A percentile compares a stretch with the other conserved stretches of the same genome.
Evolutionary conservation across 2,329 filamentous ascomycete genomes (phyloP).

Genomic region (Botryotinia calthae): DNA sequence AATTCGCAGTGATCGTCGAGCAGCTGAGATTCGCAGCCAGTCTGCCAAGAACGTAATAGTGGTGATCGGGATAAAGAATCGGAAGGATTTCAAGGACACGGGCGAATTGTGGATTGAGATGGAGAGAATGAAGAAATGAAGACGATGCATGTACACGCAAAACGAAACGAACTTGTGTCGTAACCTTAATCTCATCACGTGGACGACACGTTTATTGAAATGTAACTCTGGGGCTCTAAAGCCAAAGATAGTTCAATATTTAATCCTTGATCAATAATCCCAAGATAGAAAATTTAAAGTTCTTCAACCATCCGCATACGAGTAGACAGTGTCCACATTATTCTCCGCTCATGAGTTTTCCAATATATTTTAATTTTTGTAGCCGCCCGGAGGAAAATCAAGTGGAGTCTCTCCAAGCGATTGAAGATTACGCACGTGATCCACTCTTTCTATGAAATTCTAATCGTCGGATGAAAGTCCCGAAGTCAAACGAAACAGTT

Average conservation of each 20-base stretch:
- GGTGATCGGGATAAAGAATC: neutral
- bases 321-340: neutral
- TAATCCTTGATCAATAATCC: slow-evolving; percentile 8
- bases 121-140: neutral
- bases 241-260: neutral
- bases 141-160: neutral
- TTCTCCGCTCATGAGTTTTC: neutral
- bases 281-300: neutral
- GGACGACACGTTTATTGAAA: neutral
- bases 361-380: neutral
- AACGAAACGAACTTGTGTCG: neutral
- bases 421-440: neutral
- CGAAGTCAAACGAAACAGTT: neutral
- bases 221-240: neutral
- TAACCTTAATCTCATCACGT: neutral
- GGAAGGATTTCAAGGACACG: neutral
- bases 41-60: neutral
- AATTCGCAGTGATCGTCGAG: neutral
- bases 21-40: neutral
- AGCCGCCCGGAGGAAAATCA: slow-evolving; percentile 9
- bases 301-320: neutral
- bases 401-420: slow-evolving; percentile 2
- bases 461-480: slow-evolving; percentile 1
- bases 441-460: neutral
- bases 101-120: neutral